Conservation (phyloP, 208 protist genomes). For the Zelonia costaricensis region DNA sequence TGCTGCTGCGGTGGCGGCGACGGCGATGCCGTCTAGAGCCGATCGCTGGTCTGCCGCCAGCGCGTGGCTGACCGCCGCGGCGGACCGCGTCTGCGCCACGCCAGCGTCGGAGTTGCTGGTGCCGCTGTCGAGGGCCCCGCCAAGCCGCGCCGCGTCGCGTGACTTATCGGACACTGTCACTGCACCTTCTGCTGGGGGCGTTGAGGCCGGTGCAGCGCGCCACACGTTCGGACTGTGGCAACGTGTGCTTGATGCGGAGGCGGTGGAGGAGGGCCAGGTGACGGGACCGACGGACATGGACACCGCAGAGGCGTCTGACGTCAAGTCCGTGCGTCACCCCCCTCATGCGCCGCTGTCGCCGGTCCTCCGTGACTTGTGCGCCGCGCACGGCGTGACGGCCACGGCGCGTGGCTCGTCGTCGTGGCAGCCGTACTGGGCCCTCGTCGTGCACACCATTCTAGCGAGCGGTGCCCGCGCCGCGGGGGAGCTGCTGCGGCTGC, state of each 20-base stretch:
- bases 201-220: background rate
- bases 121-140: background rate
- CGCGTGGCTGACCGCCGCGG: slow-evolving; percentile 33
- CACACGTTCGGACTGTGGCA: slow-evolving; percentile 22
- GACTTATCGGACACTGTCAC: too few species aligned
- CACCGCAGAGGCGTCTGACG: background rate
- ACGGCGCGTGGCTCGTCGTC: background rate
- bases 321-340: background rate
- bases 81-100: slow-evolving; percentile 34
- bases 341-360: background rate
- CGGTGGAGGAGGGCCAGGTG: background rate
- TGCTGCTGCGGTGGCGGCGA: too few species aligned
- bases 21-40: background rate
- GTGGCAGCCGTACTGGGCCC: slow-evolving; percentile 20
- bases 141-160: too few species aligned
- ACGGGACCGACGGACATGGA: background rate
- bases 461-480: slow-evolving; percentile 13
- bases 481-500: slow-evolving; percentile 8
- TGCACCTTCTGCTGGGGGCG: background rate
- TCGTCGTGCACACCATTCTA: slow-evolving; percentile 16
- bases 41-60: slow-evolving; percentile 14
- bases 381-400: background rate
- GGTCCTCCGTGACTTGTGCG: background rate
- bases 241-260: slow-evolving; percentile 11
- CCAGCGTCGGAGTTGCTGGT: slow-evolving; percentile 15